A percentile compares a stretch with the other conserved stretches of the same genome.
Conservation (phyloP, 202 grass and related monocot genomes). For the Brachypodium distachyon region DNA sequence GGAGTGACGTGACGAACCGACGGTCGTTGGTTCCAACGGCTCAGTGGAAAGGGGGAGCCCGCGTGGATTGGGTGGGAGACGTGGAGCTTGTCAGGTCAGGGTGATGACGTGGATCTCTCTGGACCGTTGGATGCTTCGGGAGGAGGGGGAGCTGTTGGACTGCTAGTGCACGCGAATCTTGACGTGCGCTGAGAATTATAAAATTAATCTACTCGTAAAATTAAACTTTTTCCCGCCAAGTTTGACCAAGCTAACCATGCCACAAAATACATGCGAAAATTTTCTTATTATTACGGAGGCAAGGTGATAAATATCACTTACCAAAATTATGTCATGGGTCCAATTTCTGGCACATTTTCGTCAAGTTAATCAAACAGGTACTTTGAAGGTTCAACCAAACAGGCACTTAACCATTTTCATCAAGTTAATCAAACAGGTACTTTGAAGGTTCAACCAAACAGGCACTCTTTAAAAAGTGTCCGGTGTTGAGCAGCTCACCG, state of each 20-base stretch:
- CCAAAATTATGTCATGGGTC: neutral
- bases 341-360: too few species aligned
- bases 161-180: neutral
- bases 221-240: neutral
- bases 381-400: too few species aligned
- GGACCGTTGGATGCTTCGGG: neutral
- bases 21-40: neutral
- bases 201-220: neutral
- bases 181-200: neutral
- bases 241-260: neutral
- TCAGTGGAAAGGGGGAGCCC: constrained; percentile 9
- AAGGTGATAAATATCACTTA: neutral
- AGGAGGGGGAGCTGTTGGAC: neutral
- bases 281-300: too few species aligned
- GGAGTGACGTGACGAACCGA: neutral
- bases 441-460: too few species aligned
- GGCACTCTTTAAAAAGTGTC: too few species aligned
- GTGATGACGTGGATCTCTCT: neutral
- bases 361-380: too few species aligned
- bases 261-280: too few species aligned
- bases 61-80: neutral
- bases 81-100: too few species aligned
- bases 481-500: too few species aligned
- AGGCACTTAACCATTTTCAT: too few species aligned
- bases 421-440: too few species aligned